These are phyloP conservation scores for Pleurozium schreberi DNA, from an alignment of 225 moss, liverwort and hornwort species.

Conservation along the genomic window DNA sequence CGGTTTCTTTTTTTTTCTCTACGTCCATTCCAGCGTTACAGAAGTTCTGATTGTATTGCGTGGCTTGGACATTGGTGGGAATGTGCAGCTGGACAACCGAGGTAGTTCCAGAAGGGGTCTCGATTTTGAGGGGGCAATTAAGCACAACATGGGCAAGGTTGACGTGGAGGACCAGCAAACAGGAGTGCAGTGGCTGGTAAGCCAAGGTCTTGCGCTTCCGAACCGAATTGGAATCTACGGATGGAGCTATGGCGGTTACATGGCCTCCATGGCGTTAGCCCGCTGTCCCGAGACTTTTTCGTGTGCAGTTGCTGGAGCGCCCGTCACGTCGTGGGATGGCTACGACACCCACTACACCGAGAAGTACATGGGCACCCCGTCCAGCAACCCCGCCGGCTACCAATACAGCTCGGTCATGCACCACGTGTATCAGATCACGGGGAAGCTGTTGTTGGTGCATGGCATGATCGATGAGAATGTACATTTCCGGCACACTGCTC, in stretches of 20 bases:
- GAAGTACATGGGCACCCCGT: conserved; percentile 96
- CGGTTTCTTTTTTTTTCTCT: not conserved
- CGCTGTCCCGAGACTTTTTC: conserved; percentile 95
- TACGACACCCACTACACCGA: conserved; percentile 99
- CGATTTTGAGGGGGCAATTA: conserved; percentile 92
- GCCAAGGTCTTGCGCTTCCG: conserved; percentile 67
- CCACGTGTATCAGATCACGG: conserved; percentile 94
- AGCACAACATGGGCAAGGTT: conserved; percentile 87
- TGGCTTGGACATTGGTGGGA: not conserved
- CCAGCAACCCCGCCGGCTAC: conserved; percentile 79
- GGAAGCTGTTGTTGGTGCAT: conserved; percentile 92
- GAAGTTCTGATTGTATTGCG: not conserved
- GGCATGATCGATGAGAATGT: conserved; percentile 99
- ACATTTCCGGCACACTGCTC: conserved; percentile 98
- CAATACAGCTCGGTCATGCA: conserved; percentile 99
- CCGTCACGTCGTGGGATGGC: conserved; percentile 99
- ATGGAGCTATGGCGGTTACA: conserved; percentile 99
- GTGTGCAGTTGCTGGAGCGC: conserved; percentile 97
- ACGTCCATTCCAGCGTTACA: not conserved
- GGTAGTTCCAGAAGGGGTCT: conserved; percentile 92
- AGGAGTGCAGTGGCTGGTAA: conserved; percentile 92
- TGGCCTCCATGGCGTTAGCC: conserved; percentile 93
- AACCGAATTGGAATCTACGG: conserved; percentile 88
- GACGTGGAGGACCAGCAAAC: conserved; percentile 97
- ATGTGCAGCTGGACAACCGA: conserved; percentile 87